Conservation (phyloP, 2,329 filamentous ascomycete species). For the Triangularia setosa region DNA sequence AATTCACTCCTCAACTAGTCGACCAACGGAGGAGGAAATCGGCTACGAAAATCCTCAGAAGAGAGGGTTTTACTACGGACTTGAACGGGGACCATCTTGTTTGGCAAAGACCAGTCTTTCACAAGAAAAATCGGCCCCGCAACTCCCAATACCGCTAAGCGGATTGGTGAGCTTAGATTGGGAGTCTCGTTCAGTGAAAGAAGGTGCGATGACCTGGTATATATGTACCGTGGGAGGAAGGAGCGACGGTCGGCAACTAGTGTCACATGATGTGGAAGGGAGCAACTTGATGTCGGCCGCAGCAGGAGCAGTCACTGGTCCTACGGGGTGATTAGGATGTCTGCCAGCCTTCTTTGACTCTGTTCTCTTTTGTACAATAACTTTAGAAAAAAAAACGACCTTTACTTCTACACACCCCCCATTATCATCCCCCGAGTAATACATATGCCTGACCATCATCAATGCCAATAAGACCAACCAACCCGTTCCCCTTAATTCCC, state of each 20-base stretch:
- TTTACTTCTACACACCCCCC: constrained; percentile 21
- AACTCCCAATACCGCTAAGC: neutral
- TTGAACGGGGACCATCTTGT: neutral
- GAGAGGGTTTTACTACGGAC: neutral
- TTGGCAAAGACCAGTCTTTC: neutral
- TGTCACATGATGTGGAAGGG: neutral
- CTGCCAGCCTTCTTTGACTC: constrained; percentile 13
- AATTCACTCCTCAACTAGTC: neutral
- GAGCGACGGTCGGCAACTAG: neutral
- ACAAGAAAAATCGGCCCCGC: neutral
- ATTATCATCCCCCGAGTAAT: constrained; percentile 13
- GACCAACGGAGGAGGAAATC: no score
- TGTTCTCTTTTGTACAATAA: constrained; percentile 22
- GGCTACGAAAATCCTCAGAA: no score
- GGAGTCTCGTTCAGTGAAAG: neutral
- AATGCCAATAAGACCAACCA: neutral
- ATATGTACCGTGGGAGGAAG: neutral
- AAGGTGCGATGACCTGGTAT: neutral
- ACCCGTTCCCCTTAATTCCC: neutral
- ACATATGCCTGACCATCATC: neutral
- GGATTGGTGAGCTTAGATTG: neutral
- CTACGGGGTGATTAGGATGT: neutral
- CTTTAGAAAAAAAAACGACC: neutral
- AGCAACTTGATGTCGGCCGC: neutral
- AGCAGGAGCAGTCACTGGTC: neutral